phyloP scores from a whole-genome alignment of 2,329 filamentous ascomycete species.

The Phyllosticta capitalensis region DNA sequence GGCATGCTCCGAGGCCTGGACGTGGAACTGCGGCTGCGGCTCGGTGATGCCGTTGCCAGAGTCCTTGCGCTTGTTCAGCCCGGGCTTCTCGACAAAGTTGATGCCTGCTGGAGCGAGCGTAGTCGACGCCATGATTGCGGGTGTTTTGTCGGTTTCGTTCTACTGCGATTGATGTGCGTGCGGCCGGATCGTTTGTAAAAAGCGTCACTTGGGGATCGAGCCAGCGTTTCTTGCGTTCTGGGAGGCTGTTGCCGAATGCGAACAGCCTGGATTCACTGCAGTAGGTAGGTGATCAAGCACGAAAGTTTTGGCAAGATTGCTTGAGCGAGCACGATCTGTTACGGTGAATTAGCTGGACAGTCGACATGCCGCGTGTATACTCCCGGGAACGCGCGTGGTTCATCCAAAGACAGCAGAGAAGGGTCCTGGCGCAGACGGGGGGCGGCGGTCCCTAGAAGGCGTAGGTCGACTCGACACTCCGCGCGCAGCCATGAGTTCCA shows the following conservation, averaged over 20 bases:
- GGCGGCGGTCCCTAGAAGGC: neutral
- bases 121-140: conserved; percentile 38
- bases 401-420: conserved; percentile 10
- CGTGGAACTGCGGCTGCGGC: neutral
- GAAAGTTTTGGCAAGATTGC: neutral
- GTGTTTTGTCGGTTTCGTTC: conserved; percentile 27
- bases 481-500: conserved; percentile 7
- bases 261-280: neutral
- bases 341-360: conserved; percentile 7
- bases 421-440: conserved; percentile 8
- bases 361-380: neutral
- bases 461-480: neutral
- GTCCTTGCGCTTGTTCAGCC: conserved; percentile 22
- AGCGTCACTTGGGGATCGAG: conserved; percentile 26
- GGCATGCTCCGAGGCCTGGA: conserved; percentile 19
- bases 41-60: conserved; percentile 7
- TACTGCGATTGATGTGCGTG: conserved; percentile 37
- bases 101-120: conserved; percentile 20
- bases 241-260: conserved; percentile 17
- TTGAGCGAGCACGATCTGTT: conserved; percentile 2
- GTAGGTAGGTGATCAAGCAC: neutral
- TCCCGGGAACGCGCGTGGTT: conserved; percentile 5
- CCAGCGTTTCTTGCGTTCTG: conserved; percentile 25
- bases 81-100: conserved; percentile 28
- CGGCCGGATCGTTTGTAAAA: conserved; percentile 38